Percentiles rank a stretch among this genome's conserved stretches.
Conservation (phyloP, 139 green algal species). For the Auxenochlorella pyrenoidosa region DNA sequence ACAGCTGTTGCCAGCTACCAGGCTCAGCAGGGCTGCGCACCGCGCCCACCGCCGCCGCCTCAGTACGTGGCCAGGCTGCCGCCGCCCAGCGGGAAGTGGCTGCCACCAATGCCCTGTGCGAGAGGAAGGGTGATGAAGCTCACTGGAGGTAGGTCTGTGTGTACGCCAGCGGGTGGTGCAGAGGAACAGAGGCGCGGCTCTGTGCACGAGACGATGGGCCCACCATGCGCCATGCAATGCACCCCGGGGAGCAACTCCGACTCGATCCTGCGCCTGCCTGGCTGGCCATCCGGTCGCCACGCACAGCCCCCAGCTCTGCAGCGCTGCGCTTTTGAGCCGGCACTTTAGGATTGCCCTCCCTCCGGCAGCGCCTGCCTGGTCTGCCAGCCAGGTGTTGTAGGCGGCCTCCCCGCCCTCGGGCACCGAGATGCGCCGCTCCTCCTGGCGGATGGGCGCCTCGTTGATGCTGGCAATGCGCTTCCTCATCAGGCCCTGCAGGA, state of each 20-base stretch:
- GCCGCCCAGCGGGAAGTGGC: conserved; percentile 39
- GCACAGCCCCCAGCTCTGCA: too few species aligned
- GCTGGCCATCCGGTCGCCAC: too few species aligned
- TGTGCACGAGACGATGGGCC: neutral
- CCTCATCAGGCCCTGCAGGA: conserved; percentile 45
- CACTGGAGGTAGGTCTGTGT: neutral
- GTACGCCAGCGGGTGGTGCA: neutral
- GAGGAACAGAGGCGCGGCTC: neutral
- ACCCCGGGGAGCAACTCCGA: too few species aligned
- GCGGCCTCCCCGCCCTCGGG: neutral
- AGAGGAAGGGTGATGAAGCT: too few species aligned
- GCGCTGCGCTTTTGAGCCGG: too few species aligned
- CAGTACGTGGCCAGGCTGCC: conserved; percentile 40
- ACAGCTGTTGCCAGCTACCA: neutral
- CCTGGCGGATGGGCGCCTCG: conserved; percentile 39
- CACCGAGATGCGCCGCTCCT: conserved; percentile 45
- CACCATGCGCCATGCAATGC: neutral
- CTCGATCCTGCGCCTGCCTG: too few species aligned
- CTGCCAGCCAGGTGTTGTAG: conserved; percentile 36
- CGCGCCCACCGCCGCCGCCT: neutral
- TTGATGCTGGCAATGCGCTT: conserved; percentile 60
- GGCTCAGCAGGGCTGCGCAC: neutral
- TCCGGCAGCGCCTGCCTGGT: neutral
- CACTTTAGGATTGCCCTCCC: too few species aligned
- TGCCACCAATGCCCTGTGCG: conserved; percentile 38